phyloP scores from a whole-genome alignment of 495 filamentous ascomycete species.

The Letharia columbiana region DNA sequence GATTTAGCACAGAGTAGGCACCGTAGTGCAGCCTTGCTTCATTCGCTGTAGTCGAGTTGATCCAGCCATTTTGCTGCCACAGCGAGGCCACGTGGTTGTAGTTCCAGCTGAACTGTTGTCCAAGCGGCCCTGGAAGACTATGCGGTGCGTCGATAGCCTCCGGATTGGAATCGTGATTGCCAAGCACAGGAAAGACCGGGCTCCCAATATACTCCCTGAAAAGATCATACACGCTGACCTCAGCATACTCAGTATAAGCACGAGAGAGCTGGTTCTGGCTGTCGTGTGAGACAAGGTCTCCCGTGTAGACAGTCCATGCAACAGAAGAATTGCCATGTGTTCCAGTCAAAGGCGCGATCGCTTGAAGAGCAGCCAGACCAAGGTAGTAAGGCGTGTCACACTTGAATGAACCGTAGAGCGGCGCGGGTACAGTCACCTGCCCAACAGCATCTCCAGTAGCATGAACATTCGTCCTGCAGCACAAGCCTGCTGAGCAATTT shows the following conservation, averaged over 20 bases:
- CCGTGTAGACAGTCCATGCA: constrained; percentile 47
- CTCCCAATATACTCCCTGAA: constrained; percentile 49
- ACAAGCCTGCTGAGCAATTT: constrained; percentile 45
- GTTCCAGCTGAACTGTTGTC: constrained; percentile 49
- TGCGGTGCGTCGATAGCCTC: constrained; percentile 43
- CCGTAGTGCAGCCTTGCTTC: constrained; percentile 43
- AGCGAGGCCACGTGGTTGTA: constrained; percentile 44
- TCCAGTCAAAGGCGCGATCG: constrained; percentile 49
- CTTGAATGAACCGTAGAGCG: constrained; percentile 45
- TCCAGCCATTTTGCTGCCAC: constrained; percentile 47
- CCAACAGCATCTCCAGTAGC: constrained; percentile 29
- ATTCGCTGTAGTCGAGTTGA: constrained; percentile 33
- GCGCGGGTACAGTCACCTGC: constrained; percentile 39
- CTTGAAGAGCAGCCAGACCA: constrained; percentile 47
- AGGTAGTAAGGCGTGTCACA: constrained; percentile 55
- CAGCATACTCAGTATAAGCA: constrained; percentile 43
- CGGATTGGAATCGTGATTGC: constrained; percentile 51
- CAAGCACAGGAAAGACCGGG: constrained; percentile 45
- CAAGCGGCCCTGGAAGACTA: constrained; percentile 42
- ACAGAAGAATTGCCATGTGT: constrained; percentile 37
- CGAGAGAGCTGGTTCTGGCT: constrained; percentile 37
- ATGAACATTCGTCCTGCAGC: constrained; percentile 42
- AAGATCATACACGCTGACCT: constrained; percentile 43
- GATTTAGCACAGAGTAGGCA: constrained; percentile 43
- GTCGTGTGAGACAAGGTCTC: constrained; percentile 50